Base-by-base conservation (phyloP, 106 monocot genomes). In the Posidonia australis region DNA sequence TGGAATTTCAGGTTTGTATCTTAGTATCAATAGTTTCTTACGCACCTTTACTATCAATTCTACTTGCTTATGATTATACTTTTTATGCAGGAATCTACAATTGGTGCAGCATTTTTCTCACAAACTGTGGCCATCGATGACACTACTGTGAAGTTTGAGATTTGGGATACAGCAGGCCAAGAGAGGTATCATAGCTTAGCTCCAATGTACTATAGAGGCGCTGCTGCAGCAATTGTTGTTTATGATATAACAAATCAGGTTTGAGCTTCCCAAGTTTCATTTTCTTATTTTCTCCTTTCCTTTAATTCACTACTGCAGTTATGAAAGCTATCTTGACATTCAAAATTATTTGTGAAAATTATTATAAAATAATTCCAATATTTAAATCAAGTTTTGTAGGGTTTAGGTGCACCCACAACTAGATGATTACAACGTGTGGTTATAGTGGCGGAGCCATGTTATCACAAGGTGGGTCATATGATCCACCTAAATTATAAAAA, bases 41-140 rank as follows among this genome's bases (percentile, higher is more conserved):
- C 30, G 28, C 45, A 9, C 28, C 19, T 42, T 42, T 17, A 30
- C 18, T 11, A 32, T 62, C 18, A 25, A 10, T 5, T 21, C 42
- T 5, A 44, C 44, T 45, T 44, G 44, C 3, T 49, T 49, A n/a
- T 12, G 10, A 1, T 53, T 53, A 20, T 12, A 53, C 16, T 72
- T n/a, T 18, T 55, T 11, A 18, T 76, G 51, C 21, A 92, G 92
- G 92, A 92, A 74, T 92, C 92, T 21, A 92, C 92, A 26, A 92
- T 92, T 58, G 92, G 92, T 11, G 92, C 92, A 21, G 92, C 92
- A 0, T 92, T 92, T 72, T 92, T 92, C 75, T 71, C 88, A 14
- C 82, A 85, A 62, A 77, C 82, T 9, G 30, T 88, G 23, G 60
- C 71, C 0, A 42, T 83, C 1, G 73, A 72, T 65, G 86, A 82